A percentile compares a stretch with the other conserved stretches of the same genome.
Conservation (phyloP, 176 grass and related monocot species). For the Aegilops bicornis region DNA sequence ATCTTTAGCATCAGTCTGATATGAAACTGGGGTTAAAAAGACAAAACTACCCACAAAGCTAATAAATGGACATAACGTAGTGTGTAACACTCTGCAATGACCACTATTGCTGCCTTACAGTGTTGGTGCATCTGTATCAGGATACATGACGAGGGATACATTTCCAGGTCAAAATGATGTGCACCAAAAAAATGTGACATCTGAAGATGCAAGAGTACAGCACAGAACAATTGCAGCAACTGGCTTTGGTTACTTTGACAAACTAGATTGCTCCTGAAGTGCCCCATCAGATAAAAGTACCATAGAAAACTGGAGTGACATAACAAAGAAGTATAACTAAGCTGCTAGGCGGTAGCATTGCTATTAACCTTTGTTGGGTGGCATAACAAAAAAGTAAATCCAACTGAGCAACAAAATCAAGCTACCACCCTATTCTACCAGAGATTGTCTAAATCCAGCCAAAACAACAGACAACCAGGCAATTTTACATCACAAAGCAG, state of each 20-base stretch:
- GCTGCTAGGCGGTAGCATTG: neutral
- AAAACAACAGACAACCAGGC: neutral
- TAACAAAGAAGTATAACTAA: neutral
- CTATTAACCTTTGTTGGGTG: neutral
- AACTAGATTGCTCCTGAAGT: neutral
- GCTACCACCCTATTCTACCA: neutral
- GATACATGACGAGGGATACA: neutral
- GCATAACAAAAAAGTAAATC: neutral
- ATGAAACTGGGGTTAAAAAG: neutral
- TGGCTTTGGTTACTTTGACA: neutral
- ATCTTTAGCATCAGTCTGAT: neutral
- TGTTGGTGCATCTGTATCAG: neutral
- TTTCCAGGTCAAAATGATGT: constrained; percentile 15
- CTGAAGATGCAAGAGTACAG: neutral
- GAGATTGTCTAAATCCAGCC: neutral
- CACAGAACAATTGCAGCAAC: neutral
- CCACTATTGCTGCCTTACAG: neutral
- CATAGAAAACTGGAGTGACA: neutral
- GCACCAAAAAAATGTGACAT: neutral
- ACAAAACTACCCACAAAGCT: neutral
- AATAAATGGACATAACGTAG: neutral
- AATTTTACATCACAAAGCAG: neutral
- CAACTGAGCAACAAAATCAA: neutral
- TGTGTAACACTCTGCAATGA: neutral
- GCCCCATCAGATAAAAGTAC: neutral